Percentiles rank a stretch among this genome's conserved stretches.
phyloP scores from a whole-genome alignment of 1,284 basidiomycete species.

The Amylostereum areolatum region DNA sequence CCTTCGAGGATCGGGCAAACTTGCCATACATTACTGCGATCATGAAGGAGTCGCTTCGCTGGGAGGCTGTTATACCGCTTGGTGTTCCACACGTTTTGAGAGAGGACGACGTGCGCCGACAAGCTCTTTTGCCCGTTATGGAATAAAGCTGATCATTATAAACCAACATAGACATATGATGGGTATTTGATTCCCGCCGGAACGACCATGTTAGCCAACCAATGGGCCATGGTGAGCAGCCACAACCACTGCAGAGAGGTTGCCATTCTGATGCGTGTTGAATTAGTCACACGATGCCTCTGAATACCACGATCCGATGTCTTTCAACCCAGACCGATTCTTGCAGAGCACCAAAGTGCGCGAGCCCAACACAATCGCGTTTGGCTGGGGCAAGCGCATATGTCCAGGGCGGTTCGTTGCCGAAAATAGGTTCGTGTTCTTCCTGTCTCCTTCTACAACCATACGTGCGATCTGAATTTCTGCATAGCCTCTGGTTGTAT shows the following conservation, averaged over 20 bases:
- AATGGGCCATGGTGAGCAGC: constrained; percentile 6
- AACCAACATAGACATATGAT: constrained; percentile 7
- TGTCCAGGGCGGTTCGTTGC: constrained; percentile 18
- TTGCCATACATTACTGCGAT: constrained; percentile 21
- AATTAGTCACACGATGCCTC: constrained; percentile 18
- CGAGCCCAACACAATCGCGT: constrained; percentile 3
- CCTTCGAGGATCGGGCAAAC: constrained; percentile 18
- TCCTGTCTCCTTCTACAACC: no score
- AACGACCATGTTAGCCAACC: constrained; percentile 4
- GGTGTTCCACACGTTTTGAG: constrained; percentile 14
- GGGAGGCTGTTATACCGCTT: constrained; percentile 14
- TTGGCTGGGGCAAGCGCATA: constrained; percentile 18
- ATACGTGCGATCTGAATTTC: no score
- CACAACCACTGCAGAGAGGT: no score
- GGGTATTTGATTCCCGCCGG: constrained; percentile 12
- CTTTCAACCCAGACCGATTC: constrained; percentile 21
- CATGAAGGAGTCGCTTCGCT: constrained; percentile 23
- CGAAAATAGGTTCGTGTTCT: constrained; percentile 1
- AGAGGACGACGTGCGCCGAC: constrained; percentile 10
- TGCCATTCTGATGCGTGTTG: no score
- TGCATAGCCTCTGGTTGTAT: neutral
- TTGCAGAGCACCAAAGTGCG: constrained; percentile 6
- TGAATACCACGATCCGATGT: constrained; percentile 13
- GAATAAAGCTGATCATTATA: neutral
- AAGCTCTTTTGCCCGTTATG: neutral